Conservation (phyloP, 371 early-diverging fungal species). For the Syncephalastrum sp. region DNA sequence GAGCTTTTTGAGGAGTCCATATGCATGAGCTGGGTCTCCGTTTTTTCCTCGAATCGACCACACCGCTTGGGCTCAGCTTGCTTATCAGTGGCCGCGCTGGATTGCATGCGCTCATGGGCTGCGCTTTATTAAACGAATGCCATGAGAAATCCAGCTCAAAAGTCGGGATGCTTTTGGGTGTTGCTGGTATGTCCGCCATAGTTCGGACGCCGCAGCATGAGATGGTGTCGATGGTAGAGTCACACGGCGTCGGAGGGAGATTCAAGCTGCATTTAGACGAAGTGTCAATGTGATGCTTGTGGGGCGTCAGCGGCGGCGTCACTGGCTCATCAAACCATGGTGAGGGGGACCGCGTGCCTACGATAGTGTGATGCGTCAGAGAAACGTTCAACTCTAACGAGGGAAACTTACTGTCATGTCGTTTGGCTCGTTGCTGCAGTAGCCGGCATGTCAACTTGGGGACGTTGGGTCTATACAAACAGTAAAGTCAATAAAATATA, state of each 20-base stretch:
- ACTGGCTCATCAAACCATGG: slow-evolving; percentile 11
- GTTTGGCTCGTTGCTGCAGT: slow-evolving; percentile 31
- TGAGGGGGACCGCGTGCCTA: too few relatives aligned
- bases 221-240: slow-evolving; percentile 33
- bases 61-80: too few relatives aligned
- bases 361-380: background rate
- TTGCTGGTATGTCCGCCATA: slow-evolving; percentile 23
- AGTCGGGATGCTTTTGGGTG: slow-evolving; percentile 31
- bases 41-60: too few relatives aligned
- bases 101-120: too few relatives aligned
- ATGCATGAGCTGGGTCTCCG: too few relatives aligned
- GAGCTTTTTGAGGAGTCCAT: too few relatives aligned
- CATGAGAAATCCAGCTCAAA: slow-evolving; percentile 22
- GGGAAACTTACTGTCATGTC: slow-evolving; percentile 9
- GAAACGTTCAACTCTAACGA: background rate
- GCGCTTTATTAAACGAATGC: slow-evolving; percentile 5
- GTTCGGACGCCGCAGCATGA: slow-evolving; percentile 16
- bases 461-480: slow-evolving; percentile 27
- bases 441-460: slow-evolving; percentile 44
- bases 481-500: slow-evolving; percentile 4
- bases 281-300: slow-evolving; percentile 13
- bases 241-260: slow-evolving; percentile 25
- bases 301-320: slow-evolving; percentile 24
- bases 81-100: too few relatives aligned
- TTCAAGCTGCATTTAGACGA: slow-evolving; percentile 7